phyloP scores from a whole-genome alignment of 2,329 filamentous ascomycete genomes.

The Colletotrichum karsti region DNA sequence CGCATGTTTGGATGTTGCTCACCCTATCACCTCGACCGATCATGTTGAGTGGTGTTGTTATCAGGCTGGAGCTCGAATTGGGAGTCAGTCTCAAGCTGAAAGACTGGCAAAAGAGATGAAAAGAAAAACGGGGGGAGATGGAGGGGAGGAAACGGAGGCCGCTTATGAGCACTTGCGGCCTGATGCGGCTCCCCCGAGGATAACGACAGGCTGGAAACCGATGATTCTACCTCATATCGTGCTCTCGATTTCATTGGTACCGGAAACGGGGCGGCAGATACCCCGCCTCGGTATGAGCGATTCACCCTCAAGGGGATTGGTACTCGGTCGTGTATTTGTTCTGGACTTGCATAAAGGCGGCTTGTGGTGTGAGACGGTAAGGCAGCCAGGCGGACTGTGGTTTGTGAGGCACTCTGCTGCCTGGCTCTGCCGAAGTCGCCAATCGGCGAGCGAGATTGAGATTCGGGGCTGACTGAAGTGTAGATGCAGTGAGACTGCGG shows the following conservation, averaged over 20 bases:
- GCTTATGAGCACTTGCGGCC: not conserved
- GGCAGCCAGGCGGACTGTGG: constrained; percentile 1
- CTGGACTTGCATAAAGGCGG: constrained; percentile 7
- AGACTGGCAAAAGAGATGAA: not conserved
- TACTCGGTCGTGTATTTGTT: not conserved
- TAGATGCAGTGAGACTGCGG: not conserved
- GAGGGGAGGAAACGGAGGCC: not conserved
- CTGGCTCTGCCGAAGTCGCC: not conserved
- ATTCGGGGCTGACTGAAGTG: constrained; percentile 5
- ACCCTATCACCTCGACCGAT: constrained; percentile 14
- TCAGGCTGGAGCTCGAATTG: not conserved
- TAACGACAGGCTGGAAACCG: not conserved
- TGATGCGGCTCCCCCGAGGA: constrained; percentile 1
- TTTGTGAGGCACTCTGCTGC: constrained; percentile 12
- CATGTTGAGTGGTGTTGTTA: not conserved
- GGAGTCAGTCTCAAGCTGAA: too few species aligned
- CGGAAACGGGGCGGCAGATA: not conserved
- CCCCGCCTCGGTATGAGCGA: not conserved
- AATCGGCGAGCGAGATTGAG: not conserved
- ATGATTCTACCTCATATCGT: not conserved
- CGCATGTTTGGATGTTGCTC: not conserved
- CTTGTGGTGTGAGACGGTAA: constrained; percentile 4
- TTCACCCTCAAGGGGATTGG: constrained; percentile 11
- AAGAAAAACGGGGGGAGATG: not conserved
- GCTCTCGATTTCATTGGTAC: not conserved